Base-by-base conservation (phyloP, 192 early-diverging fungal species). In the Podila minutissima region DNA sequence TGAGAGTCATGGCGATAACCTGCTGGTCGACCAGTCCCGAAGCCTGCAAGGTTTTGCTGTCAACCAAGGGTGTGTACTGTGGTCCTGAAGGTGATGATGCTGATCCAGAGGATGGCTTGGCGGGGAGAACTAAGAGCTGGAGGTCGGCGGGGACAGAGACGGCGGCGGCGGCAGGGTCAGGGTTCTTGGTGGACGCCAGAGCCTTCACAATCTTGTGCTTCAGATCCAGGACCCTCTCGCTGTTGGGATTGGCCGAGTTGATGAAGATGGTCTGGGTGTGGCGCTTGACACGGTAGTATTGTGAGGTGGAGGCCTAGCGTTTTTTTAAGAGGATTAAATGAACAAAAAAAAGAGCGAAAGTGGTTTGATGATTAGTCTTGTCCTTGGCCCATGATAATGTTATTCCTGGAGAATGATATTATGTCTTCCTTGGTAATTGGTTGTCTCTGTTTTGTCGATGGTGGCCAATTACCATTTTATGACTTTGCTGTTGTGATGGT, bases 271-370 rank as follows among this genome's bases (percentile, higher is more conserved):
- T 79, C 20, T 72, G 69, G 11, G 58, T 72, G 31, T 79, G 32
- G 35, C 76, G 76, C 60, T 79, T 79, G 32, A 79, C 76, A n/a
- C 76, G 59, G 57, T 72, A 79, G 41, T 69, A 72, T 49, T 79
- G 76, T 10, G 66, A 60, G 33, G 64, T 71, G 5, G 46, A 2
- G 5, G 51, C 24, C 60, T 62, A 64, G 17, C 20, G 3, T 51
- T 53, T 53, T 5, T 53, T n/a, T 53, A 51, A 8, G 49, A 55
- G 53, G 53, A 26, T 19, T 12, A 2, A 55, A 55, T 11, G 24
- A 55, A 55, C 3, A 17, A 12, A 22, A 15, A 8, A 22, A 24
- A 26, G 20, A n/a, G n/a, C n/a, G 22, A 26, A 55, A 24, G 24
- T 8, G 53, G n/a, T 55, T 55, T 9, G 20, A 55, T 55, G 53